Evolutionary conservation across 225 moss, liverwort and hornwort genomes (phyloP), one percentile per base, ranked within the genome.

Genomic region (Climacium dendroides): DNA sequence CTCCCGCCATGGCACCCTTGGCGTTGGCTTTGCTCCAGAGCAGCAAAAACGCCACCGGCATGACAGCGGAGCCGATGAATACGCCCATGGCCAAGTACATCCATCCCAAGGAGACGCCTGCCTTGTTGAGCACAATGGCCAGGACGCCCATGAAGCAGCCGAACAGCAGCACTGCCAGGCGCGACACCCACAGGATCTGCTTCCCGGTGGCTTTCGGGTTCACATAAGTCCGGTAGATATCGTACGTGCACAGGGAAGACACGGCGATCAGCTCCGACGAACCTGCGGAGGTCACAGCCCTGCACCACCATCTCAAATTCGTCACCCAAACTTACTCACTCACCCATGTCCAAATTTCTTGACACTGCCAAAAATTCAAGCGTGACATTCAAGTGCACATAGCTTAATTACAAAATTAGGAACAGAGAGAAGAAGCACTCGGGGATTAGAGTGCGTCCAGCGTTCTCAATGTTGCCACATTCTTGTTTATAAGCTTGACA

Each of bases 81-180:
- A 97, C 94, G 43, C 96, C 96, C 97, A 97, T 97, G n/a, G 96
- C 96, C 84, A 95, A 78, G 76, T 96, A 96, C 96, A 97, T 96
- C 97, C 97, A 97, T 19, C 97, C 95, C 5, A 97, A 86, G 14
- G 96, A 96, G 59, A 97, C 96, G 9, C 97, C 94, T 15, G 95
- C 96, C 52, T 88, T 87, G 89, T 97, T 97, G 79, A 97, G 84
- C 37, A 94, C 11, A 87, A 91, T 90, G 32, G 96, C 97, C 87
- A 97, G 88, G 63, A 96, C 96, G 39, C 97, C 97, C 96, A 97
- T 97, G 83, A 97, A 92, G 89, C 94, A 88, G 6, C 97, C 96
- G 79, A 97, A 95, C 20, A 60, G 28, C n/a, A 96, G 52, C 76
- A 96, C 94, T 34, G 93, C 63, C 18, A 35, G 50, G 12, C 95